A percentile compares a stretch with the other conserved stretches of the same genome.
These are phyloP conservation scores for Fomitopsis palustris DNA, from an alignment of 1,284 basidiomycete species.

Conservation along the genomic window DNA sequence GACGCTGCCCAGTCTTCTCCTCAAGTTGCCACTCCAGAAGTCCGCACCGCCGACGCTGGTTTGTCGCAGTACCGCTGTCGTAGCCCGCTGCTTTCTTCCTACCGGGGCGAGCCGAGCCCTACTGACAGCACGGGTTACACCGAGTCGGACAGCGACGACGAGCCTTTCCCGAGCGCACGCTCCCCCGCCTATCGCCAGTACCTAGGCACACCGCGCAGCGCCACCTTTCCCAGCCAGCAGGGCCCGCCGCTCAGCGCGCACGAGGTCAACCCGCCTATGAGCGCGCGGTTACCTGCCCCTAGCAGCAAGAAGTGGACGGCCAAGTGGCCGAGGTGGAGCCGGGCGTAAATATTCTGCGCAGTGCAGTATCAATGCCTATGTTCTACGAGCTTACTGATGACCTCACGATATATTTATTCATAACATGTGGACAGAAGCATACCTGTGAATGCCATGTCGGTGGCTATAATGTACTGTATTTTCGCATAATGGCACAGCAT, in stretches of 20 bases:
- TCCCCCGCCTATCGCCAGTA: conserved; percentile 2
- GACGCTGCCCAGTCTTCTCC: background rate
- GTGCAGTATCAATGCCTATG: background rate
- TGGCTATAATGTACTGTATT: background rate
- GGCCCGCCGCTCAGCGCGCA: background rate
- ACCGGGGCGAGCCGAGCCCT: background rate
- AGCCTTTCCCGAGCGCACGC: background rate
- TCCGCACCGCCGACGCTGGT: background rate
- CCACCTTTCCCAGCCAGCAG: conserved; percentile 4
- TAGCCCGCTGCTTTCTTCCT: background rate
- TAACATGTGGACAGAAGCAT: background rate
- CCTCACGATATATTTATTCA: conserved; percentile 1
- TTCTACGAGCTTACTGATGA: conserved; percentile 1
- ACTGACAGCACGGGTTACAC: background rate
- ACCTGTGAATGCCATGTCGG: background rate
- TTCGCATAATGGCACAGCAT: background rate
- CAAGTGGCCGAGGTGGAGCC: background rate
- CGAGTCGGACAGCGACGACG: conserved; percentile 3
- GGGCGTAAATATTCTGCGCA: no score
- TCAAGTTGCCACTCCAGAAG: background rate
- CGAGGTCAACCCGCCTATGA: conserved; percentile 2
- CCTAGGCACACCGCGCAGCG: conserved; percentile 5
- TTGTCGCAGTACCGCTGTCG: background rate
- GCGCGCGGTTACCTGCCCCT: conserved; percentile 1
- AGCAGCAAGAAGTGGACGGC: background rate